Base-by-base conservation (phyloP, 2,329 filamentous ascomycete genomes). In the Penicillium decumbens region DNA sequence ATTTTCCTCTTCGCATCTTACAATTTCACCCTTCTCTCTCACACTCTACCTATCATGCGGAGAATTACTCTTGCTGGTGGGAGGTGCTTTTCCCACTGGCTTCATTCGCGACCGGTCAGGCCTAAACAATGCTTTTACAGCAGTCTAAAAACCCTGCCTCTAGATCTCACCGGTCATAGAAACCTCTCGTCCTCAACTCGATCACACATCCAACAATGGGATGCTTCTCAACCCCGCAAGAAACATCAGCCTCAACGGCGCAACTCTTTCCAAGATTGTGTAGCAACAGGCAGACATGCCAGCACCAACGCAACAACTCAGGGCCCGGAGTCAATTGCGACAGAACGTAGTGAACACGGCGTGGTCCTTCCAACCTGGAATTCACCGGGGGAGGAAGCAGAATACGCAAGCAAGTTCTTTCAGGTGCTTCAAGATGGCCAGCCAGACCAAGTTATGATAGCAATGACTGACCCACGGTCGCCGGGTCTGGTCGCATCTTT, bases 371-470 rank as follows among this genome's bases (percentile, higher is more conserved):
- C 49, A 27, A 23, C 24, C 32, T 59, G 53, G 51, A 39, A 30
- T 18, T 56, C 58, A 10, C 20, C 49, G 4, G 32, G 39, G 41
- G 50, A 58, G 29, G 54, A 59, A 33, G 24, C 27, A 27, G 41
- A 50, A 27, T 55, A 56, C 29, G 29, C 45, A 3, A 32, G 40
- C 8, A 37, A 40, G 9, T 65, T 70, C 49, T 57, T 62, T 48
- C 49, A 49, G 9, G 59, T 66, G 23, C 49, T 74, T 43, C 53
- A 64, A 49, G 60, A 69, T 49, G 65, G 62, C 24, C 69, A 75
- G 45, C 72, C 73, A 2, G 67, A 73, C 39, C 68, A 66, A 45
- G 62, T 75, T 20, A 65, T 75, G 54, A 51, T 65, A 35, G 65
- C 64, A 6, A 52, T 75, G 50, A 55, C 58, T 9, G 59, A 70